These are phyloP conservation scores for Sporisorium iseilematis-ciliati DNA, from an alignment of 1,284 basidiomycete genomes.

Conservation along the genomic window DNA sequence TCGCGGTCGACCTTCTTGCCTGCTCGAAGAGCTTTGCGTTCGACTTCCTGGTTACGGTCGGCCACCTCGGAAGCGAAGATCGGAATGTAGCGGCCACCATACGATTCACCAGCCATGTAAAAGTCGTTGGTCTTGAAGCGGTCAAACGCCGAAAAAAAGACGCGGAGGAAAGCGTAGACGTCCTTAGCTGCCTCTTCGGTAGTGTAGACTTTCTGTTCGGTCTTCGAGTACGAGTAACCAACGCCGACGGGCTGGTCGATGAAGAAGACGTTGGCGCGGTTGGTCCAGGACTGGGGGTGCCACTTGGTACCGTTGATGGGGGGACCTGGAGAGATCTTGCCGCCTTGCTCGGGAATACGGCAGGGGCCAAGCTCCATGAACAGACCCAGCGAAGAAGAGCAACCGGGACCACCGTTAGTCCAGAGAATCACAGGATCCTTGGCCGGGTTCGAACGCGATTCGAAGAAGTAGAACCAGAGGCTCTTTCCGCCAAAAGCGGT, in stretches of 20 bases:
- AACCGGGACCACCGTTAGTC: conserved; percentile 67
- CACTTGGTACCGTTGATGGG: conserved; percentile 74
- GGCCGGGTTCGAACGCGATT: conserved; percentile 78
- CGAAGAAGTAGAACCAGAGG: conserved; percentile 88
- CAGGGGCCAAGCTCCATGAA: conserved; percentile 78
- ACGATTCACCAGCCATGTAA: conserved; percentile 65
- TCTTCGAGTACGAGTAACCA: conserved; percentile 79
- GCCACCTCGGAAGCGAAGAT: conserved; percentile 83
- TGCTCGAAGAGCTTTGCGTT: conserved; percentile 71
- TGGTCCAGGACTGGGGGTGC: conserved; percentile 78
- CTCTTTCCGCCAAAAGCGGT: conserved; percentile 75
- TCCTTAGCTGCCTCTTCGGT: conserved; percentile 68
- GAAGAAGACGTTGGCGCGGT: conserved; percentile 79
- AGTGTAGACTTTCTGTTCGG: conserved; percentile 72
- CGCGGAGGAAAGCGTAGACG: conserved; percentile 69
- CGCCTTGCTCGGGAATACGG: conserved; percentile 44
- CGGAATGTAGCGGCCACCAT: conserved; percentile 81
- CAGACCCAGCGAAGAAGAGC: conserved; percentile 73
- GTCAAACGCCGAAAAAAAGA: conserved; percentile 70
- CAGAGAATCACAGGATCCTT: conserved; percentile 74
- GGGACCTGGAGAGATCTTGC: conserved; percentile 41
- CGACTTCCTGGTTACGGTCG: conserved; percentile 77
- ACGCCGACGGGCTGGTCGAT: conserved; percentile 80
- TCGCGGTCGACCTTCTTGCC: conserved; percentile 74
- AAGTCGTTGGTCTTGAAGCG: conserved; percentile 64